A percentile compares a stretch with the other conserved stretches of the same genome.
phyloP scores from a whole-genome alignment of 2,329 filamentous ascomycete species.

The Emergomyces orientalis region DNA sequence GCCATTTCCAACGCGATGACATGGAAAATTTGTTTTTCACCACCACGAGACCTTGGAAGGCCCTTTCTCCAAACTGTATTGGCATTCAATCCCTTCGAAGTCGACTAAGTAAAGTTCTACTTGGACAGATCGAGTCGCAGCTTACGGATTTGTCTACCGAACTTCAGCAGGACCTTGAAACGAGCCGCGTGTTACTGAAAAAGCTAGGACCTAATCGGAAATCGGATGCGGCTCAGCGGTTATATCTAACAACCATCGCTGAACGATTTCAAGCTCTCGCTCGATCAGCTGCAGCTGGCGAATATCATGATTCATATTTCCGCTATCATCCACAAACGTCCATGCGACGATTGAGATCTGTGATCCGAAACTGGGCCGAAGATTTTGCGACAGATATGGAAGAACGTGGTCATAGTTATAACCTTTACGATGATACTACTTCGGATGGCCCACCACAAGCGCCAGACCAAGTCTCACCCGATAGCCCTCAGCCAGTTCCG shows the following conservation, averaged over 20 bases:
- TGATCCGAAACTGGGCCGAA: constrained; percentile 18
- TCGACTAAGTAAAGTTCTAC: constrained; percentile 28
- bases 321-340: constrained; percentile 12
- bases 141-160: constrained; percentile 32
- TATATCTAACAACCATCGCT: constrained; percentile 18
- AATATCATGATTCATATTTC: constrained; percentile 21
- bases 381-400: constrained; percentile 19
- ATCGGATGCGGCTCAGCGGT: constrained; percentile 16
- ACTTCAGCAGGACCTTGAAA: constrained; percentile 25
- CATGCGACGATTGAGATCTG: constrained; percentile 18
- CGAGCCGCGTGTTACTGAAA: constrained; percentile 23
- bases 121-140: constrained; percentile 26
- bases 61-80: constrained; percentile 20
- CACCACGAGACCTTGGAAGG: constrained; percentile 20
- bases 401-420: constrained; percentile 17
- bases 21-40: constrained; percentile 29
- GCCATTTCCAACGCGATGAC: constrained; percentile 24
- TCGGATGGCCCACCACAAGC: constrained; percentile 1
- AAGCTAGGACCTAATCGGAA: constrained; percentile 22
- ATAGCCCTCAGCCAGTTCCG: constrained; percentile 15
- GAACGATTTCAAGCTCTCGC: constrained; percentile 17
- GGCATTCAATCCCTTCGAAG: constrained; percentile 25
- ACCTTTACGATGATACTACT: constrained; percentile 14
- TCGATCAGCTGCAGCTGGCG: constrained; percentile 20
- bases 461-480: constrained; percentile 7